Percentiles rank a stretch among this genome's conserved stretches.
These are phyloP conservation scores for Crepidotus variabilis DNA, from an alignment of 768 basidiomycete genomes.

Conservation along the genomic window DNA sequence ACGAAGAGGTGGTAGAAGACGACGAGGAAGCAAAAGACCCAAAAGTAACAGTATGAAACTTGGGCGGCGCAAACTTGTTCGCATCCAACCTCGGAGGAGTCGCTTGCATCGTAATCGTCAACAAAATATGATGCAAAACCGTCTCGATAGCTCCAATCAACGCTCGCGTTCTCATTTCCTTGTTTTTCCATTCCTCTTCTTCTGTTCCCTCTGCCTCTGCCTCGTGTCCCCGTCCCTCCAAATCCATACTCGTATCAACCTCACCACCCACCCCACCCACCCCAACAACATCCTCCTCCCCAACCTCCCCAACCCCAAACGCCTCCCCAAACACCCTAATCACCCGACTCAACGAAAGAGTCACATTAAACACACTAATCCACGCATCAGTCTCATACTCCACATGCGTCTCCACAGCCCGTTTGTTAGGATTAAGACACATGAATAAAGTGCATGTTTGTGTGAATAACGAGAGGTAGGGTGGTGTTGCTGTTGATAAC, in stretches of 20 bases:
- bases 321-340: conserved; percentile 89
- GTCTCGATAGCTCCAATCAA: conserved; percentile 64
- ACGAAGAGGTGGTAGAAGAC: no score
- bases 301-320: conserved; percentile 41
- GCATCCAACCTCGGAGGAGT: conserved; percentile 45
- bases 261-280: background rate
- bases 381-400: conserved; percentile 97
- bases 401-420: conserved; percentile 78
- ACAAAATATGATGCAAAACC: conserved; percentile 68
- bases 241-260: background rate
- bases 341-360: conserved; percentile 82
- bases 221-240: background rate
- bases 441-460: conserved; percentile 86
- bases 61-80: conserved; percentile 56
- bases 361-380: conserved; percentile 96
- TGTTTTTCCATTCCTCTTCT: no score
- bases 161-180: conserved; percentile 43
- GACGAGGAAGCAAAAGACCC: conserved; percentile 22
- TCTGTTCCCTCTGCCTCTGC: no score
- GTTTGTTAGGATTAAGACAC: conserved; percentile 88
- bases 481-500: conserved; percentile 48
- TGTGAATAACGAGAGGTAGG: conserved; percentile 68
- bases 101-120: conserved; percentile 67
- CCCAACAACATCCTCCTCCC: background rate
- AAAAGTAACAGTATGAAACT: conserved; percentile 66